phyloP scores from a whole-genome alignment of 805 yeast genomes.

The Pichia phayaonensis region DNA sequence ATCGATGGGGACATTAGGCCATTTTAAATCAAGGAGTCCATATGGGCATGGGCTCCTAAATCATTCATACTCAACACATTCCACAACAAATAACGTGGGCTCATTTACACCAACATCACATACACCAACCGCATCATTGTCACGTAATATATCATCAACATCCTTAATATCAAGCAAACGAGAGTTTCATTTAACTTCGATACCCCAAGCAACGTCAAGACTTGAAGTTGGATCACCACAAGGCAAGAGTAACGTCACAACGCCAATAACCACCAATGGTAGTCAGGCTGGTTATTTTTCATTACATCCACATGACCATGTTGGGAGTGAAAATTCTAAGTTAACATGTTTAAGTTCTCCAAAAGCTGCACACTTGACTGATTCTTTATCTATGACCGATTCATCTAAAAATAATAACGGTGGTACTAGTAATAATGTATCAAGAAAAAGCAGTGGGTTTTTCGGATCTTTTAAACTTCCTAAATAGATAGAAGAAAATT shows the following conservation, averaged over 20 bases:
- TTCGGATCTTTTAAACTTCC: neutral
- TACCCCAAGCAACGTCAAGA: neutral
- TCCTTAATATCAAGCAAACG: slow-evolving; percentile 3
- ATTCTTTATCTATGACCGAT: neutral
- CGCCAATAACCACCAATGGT: neutral
- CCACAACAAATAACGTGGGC: neutral
- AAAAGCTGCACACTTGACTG: neutral
- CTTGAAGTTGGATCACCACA: slow-evolving; percentile 6
- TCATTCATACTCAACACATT: neutral
- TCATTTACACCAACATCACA: neutral
- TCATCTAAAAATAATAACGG: neutral
- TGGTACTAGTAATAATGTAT: neutral
- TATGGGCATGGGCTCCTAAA: neutral
- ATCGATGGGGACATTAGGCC: neutral
- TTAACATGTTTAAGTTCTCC: neutral
- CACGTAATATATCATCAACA: slow-evolving; percentile 9
- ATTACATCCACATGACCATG: neutral
- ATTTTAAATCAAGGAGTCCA: neutral
- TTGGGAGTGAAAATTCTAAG: neutral
- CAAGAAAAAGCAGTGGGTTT: neutral
- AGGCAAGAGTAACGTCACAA: neutral
- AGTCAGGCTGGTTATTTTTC: neutral
- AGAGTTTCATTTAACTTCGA: neutral
- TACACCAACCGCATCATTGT: slow-evolving; percentile 7
- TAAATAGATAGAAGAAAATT: neutral